Percentiles rank a stretch among this genome's conserved stretches.
Evolutionary conservation across 1,284 basidiomycete species (phyloP).

Genomic region (Leccinum variabile): DNA sequence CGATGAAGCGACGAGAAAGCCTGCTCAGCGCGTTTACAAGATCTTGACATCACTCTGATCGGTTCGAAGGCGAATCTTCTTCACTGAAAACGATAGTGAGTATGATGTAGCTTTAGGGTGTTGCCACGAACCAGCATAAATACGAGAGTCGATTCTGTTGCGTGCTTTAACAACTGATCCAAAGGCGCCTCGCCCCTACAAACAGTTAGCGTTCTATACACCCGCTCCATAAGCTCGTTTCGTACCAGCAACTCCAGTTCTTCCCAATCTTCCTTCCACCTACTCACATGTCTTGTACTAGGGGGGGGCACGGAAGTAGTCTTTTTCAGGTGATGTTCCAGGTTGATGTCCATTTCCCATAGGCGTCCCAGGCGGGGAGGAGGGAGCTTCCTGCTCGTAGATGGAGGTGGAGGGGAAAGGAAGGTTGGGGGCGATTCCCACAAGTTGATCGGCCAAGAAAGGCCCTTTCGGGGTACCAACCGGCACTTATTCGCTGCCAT

Average conservation of each 20-base stretch:
- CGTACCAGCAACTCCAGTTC: slow-evolving; percentile 72
- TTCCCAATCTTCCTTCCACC: slow-evolving; percentile 87
- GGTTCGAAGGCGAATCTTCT: slow-evolving; percentile 85
- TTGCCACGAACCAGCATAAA: slow-evolving; percentile 61
- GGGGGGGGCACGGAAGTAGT: slow-evolving; percentile 51
- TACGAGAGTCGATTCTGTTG: slow-evolving; percentile 75
- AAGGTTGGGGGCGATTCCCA: too few relatives aligned
- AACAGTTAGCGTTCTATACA: not conserved
- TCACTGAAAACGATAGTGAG: slow-evolving; percentile 49
- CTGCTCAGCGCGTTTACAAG: slow-evolving; percentile 88
- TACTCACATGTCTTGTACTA: slow-evolving; percentile 54
- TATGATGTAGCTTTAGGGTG: not conserved
- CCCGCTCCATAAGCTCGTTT: not conserved
- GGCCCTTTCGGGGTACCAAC: too few relatives aligned
- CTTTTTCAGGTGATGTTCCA: slow-evolving; percentile 58
- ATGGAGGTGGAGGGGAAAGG: slow-evolving; percentile 8
- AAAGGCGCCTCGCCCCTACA: slow-evolving; percentile 87
- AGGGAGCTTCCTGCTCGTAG: slow-evolving; percentile 12
- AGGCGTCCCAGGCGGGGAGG: slow-evolving; percentile 37
- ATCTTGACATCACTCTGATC: slow-evolving; percentile 84
- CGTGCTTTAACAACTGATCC: slow-evolving; percentile 93
- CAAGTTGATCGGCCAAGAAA: slow-evolving; percentile 29
- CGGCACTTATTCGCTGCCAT: too few relatives aligned
- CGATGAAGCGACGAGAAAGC: slow-evolving; percentile 88
- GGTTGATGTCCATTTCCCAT: slow-evolving; percentile 39